Evolutionary conservation across 2,329 filamentous ascomycete genomes (phyloP).

Genomic region (Alternaria consortialis): DNA sequence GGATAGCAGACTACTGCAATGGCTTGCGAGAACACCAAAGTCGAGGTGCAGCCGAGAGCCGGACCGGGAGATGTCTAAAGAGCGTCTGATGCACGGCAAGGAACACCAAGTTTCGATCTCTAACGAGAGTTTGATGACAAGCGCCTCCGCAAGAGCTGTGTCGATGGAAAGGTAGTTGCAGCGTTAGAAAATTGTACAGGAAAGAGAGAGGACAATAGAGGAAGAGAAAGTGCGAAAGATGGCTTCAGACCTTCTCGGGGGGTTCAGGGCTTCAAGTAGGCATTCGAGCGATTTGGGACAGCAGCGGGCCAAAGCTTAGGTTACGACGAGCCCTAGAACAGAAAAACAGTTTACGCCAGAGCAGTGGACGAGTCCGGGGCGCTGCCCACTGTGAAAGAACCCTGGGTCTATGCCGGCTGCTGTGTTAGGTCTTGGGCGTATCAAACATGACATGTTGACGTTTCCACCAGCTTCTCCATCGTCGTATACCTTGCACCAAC

Average conservation of each 20-base stretch:
- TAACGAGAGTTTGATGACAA: constrained; percentile 41
- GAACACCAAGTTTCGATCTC: constrained; percentile 40
- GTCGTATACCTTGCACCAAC: not conserved
- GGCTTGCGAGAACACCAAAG: constrained; percentile 47
- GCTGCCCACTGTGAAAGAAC: constrained; percentile 21
- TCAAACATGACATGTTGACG: constrained; percentile 15
- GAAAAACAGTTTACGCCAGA: constrained; percentile 46
- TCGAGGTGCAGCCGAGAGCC: constrained; percentile 34
- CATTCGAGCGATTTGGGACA: constrained; percentile 47
- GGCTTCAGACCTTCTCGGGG: constrained; percentile 24
- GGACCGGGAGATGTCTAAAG: constrained; percentile 25
- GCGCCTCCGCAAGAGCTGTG: constrained; percentile 25
- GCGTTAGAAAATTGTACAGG: constrained; percentile 26
- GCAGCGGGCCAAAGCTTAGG: constrained; percentile 44
- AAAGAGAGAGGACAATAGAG: constrained; percentile 32
- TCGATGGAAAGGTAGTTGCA: constrained; percentile 37
- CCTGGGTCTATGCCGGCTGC: constrained; percentile 23
- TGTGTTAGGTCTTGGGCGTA: constrained; percentile 18
- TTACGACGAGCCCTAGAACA: constrained; percentile 43
- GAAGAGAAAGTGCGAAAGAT: constrained; percentile 33
- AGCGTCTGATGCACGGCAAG: constrained; percentile 36
- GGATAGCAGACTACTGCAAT: constrained; percentile 37
- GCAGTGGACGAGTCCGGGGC: constrained; percentile 27
- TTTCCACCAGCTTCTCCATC: not conserved
- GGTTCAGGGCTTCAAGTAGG: constrained; percentile 33